Percentiles rank a stretch among this genome's conserved stretches.
Evolutionary conservation across 2,329 filamentous ascomycete species (phyloP).

Genomic region (Polychaeton citri): DNA sequence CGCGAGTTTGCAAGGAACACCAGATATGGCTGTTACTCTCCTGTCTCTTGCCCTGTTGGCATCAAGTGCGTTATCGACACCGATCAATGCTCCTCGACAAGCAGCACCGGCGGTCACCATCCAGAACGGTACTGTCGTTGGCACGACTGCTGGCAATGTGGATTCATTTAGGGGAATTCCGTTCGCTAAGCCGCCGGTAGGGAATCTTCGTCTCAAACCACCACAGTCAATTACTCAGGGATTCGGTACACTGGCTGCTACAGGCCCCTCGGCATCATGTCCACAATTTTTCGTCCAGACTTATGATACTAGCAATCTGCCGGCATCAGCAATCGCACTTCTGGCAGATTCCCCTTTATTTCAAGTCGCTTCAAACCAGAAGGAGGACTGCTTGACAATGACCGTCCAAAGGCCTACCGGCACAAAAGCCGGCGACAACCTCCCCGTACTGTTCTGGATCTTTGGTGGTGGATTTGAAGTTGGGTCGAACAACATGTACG

Average conservation of each 20-base stretch:
- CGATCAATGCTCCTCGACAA: not conserved
- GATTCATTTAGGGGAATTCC: slow-evolving; percentile 57
- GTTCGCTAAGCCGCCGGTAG: slow-evolving; percentile 51
- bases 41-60: not conserved
- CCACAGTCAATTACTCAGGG: slow-evolving; percentile 46
- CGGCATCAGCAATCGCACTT: slow-evolving; percentile 23
- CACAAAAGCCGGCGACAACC: slow-evolving; percentile 22
- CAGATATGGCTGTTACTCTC: not conserved
- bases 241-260: slow-evolving; percentile 50
- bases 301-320: slow-evolving; percentile 24
- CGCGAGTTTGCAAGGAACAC: no score
- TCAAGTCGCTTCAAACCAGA: slow-evolving; percentile 22
- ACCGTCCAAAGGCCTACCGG: slow-evolving; percentile 29
- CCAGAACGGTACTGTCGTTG: slow-evolving; percentile 44
- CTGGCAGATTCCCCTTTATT: slow-evolving; percentile 27
- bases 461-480: slow-evolving; percentile 32
- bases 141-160: slow-evolving; percentile 32
- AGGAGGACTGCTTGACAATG: slow-evolving; percentile 32
- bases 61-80: not conserved
- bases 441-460: slow-evolving; percentile 38
- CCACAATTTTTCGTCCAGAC: slow-evolving; percentile 48
- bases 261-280: slow-evolving; percentile 46
- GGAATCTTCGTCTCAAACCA: slow-evolving; percentile 53
- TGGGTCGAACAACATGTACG: slow-evolving; percentile 27
- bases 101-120: slow-evolving; percentile 30